Base-by-base conservation (phyloP, 352 stramenopile species). In the Aphanomyces euteiches region DNA sequence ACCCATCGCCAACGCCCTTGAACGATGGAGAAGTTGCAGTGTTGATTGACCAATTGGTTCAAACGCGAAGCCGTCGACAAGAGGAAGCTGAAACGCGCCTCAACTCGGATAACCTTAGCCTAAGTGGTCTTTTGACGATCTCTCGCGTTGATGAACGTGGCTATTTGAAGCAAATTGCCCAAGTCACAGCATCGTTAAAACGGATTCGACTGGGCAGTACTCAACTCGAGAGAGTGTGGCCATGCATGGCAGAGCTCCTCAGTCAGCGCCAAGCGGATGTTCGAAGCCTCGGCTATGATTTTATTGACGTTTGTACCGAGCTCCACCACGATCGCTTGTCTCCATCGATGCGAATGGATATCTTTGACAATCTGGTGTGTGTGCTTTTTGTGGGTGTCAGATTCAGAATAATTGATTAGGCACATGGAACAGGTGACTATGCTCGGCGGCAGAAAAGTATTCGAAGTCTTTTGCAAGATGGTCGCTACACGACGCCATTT, bases 201-300 rank as follows among this genome's bases (percentile, higher is more conserved):
- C 64, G 64, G 17, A 21, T 64, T 37, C 64, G 64, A 34, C 53
- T 67, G 10, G 66, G 54, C 45, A 54, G 38, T 8, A 21, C 53
- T 17, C n/a, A 21, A 61, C 78, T 89, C n/a, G 77, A 84, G 56
- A 72, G 83, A n/a, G 72, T 91, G 17, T 67, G 92, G 17, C 75
- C 89, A 56, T 89, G 83, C 61, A 89, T 93, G 69, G 77, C 77
- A 1, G 77, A 88, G 21, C 68, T 95, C 43, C 89, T 93, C 65
- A 74, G 78, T 19, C 86, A 93, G 61, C 79, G 85, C 5, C 90
- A 93, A 56, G 64, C 74, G 2, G 82, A 89, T 7, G 81, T 92
- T 10, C 82, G 87, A 34, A 74, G 77, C n/a, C 40, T 93, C 38
- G 84, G 82, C 13, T 93, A 91, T 69, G 83, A 92, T 67, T 79